phyloP scores from a whole-genome alignment of 2,329 filamentous ascomycete genomes.

The Colletotrichum tropicicola region DNA sequence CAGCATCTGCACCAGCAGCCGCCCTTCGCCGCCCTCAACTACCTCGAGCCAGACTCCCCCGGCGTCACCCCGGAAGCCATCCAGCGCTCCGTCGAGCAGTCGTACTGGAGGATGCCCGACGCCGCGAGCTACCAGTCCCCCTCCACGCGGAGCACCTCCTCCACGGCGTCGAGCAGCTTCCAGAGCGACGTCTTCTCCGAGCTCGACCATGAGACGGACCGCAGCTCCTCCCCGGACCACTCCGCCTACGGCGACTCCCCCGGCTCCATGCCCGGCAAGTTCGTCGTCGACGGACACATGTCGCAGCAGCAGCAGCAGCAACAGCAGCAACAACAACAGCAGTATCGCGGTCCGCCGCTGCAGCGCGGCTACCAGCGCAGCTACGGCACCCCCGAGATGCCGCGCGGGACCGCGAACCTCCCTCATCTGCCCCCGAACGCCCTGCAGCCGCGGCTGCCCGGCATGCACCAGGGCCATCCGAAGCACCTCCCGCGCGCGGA shows the following conservation, averaged over 20 bases:
- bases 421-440: constrained; percentile 46
- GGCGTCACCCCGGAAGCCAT: constrained; percentile 47
- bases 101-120: constrained; percentile 36
- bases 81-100: constrained; percentile 41
- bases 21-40: constrained; percentile 55
- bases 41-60: constrained; percentile 68
- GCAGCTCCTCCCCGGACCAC: constrained; percentile 53
- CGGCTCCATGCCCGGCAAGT: constrained; percentile 9
- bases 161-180: constrained; percentile 62
- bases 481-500: constrained; percentile 49
- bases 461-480: constrained; percentile 38
- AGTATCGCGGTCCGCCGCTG: constrained; percentile 4
- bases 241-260: constrained; percentile 42
- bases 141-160: constrained; percentile 42
- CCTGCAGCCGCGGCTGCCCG: constrained; percentile 45
- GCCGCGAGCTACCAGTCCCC: constrained; percentile 36
- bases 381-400: constrained; percentile 54
- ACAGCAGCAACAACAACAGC: not conserved
- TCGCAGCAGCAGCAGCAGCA: not conserved
- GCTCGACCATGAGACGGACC: constrained; percentile 51
- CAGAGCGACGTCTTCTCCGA: constrained; percentile 54
- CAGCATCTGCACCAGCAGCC: constrained; percentile 12
- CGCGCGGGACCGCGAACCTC: constrained; percentile 46
- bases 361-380: constrained; percentile 33
- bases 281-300: constrained; percentile 25